Base-by-base conservation (phyloP, 495 filamentous ascomycete species). In the Tuber brumale region DNA sequence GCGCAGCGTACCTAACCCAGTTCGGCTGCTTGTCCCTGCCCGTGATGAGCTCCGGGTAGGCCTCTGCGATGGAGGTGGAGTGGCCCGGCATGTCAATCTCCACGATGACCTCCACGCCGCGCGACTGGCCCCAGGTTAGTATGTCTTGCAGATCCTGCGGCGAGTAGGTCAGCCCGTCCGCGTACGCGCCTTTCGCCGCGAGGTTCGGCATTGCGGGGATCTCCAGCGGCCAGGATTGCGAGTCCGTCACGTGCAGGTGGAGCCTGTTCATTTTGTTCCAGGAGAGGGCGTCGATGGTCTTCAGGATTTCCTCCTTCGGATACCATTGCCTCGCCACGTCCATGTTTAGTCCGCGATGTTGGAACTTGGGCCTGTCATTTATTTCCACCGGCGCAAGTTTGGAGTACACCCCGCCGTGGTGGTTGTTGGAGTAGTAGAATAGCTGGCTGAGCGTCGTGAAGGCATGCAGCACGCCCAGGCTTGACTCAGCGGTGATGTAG, bases 51-150 rank as follows among this genome's bases (percentile, higher is more conserved):
- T 94, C 90, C 4, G 93, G 93, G 81, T 92, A 88, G 10, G 89
- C 86, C 69, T 86, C 85, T 43, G 85, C 86, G 69, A 92, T 90
- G 27, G 87, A 81, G 1, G 90, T 87, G 18, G 92, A 93, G 83
- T 95, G 93, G 41, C 93, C 93, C 10, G 93, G 93, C 87, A 91
- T 91, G 79, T 95, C 93, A 75, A 92, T 92, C 84, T 95, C 93
- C 41, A 94, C 84, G 80, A 91, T 88, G 6, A 94, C 88, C 81
- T 93, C 85, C 12, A 95, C 87, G 39, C 93, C 93, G 21, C 90
- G 88, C 70, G 88, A 80, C 27, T 87, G 85, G 19, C 89, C 93
- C 82, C 91, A 93, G 71, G 85, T 85, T 75, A 94, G 90, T 70
- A 95, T 88, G 0, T 83, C 76, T n/a, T 85, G 81, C 16, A 95